Evolutionary conservation across 768 basidiomycete genomes (phyloP).

Genomic region (Russula ochroleuca): DNA sequence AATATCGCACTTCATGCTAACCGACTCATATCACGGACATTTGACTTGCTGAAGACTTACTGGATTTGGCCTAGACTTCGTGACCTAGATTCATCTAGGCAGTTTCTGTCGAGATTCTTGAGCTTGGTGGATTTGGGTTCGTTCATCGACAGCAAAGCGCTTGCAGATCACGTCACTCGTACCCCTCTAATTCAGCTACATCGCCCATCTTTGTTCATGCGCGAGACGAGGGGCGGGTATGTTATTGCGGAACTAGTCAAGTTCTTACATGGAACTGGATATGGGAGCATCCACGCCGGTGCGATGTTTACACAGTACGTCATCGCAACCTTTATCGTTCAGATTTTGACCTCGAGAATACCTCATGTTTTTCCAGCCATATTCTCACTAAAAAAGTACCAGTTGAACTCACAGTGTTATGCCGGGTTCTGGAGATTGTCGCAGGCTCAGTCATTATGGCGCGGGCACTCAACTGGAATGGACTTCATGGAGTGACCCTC

Average conservation of each 20-base stretch:
- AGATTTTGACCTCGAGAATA: background rate
- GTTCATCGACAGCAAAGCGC: conserved; percentile 16
- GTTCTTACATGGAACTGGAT: conserved; percentile 7
- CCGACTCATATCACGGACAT: background rate
- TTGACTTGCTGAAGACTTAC: conserved; percentile 8
- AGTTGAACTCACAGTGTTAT: conserved; percentile 12
- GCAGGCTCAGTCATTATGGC: conserved; percentile 17
- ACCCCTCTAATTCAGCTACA: background rate
- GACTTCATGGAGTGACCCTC: conserved; percentile 11
- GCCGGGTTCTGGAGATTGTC: conserved; percentile 20
- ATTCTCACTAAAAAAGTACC: conserved; percentile 9
- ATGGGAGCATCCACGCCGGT: conserved; percentile 6
- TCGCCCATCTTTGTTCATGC: conserved; percentile 7
- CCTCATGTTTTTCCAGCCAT: conserved; percentile 3
- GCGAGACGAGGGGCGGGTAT: background rate
- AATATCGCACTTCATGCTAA: conserved; percentile 1
- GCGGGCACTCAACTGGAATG: background rate
- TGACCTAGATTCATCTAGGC: background rate
- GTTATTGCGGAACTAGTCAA: conserved; percentile 6
- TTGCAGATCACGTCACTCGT: conserved; percentile 15
- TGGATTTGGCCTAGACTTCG: conserved; percentile 21
- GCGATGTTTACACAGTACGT: conserved; percentile 14
- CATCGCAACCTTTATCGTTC: too few species aligned
- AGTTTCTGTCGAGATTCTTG: conserved; percentile 15
- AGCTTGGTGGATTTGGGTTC: conserved; percentile 23